Evolutionary conservation across 345 rosid species (phyloP).

Genomic region (Dipteronia sinensis): DNA sequence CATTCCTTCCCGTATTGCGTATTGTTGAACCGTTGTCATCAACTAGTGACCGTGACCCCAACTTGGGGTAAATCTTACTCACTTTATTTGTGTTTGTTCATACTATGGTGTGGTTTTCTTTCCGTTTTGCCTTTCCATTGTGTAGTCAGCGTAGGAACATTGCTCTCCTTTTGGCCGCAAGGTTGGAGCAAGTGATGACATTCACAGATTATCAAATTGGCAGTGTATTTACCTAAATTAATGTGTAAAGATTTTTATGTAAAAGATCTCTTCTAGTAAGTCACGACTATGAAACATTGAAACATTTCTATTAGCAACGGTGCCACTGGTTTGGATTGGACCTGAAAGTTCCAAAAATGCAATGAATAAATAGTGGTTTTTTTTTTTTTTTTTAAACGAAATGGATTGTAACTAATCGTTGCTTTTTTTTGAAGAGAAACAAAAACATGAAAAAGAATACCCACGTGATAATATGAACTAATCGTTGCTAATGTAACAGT

Average conservation of each 20-base stretch:
- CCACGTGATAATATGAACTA: no score
- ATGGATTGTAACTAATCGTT: no score
- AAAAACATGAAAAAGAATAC: no score
- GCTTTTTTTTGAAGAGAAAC: no score
- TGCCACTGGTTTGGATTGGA: no score
- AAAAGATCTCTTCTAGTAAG: no score
- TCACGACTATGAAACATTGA: neutral
- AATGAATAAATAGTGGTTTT: no score
- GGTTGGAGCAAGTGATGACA: neutral
- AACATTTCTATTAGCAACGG: no score
- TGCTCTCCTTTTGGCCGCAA: neutral
- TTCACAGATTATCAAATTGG: neutral
- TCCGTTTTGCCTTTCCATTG: neutral
- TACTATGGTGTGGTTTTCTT: neutral
- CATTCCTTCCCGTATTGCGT: neutral
- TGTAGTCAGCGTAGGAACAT: neutral
- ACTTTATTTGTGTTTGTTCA: neutral
- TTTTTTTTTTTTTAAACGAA: no score
- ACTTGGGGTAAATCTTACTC: neutral
- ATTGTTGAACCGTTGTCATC: neutral
- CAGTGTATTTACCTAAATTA: no score
- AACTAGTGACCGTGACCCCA: neutral
- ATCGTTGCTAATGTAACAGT: no score
- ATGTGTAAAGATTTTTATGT: neutral
- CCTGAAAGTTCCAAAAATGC: no score